Percentiles rank a stretch among this genome's conserved stretches.
Evolutionary conservation across 495 filamentous ascomycete genomes (phyloP).

Genomic region (Endocarpon pusillum): DNA sequence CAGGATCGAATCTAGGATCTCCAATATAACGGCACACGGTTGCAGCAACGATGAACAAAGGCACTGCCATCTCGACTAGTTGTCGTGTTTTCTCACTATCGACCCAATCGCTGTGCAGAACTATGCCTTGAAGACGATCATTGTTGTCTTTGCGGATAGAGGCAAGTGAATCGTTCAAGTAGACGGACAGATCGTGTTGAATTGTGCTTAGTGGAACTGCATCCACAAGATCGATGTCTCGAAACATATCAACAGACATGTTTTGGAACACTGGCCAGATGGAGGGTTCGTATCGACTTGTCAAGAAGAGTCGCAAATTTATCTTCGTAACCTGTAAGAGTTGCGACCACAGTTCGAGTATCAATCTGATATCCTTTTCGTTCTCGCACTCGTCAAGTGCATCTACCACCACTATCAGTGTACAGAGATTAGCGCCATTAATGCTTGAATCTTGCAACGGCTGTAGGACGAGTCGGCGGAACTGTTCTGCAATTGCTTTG

Average conservation of each 20-base stretch:
- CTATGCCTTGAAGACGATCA: neutral
- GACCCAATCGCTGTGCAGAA: too few relatives aligned
- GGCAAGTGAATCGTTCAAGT: slow-evolving; percentile 12
- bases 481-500: slow-evolving; percentile 28
- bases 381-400: slow-evolving; percentile 35
- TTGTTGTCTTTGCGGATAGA: slow-evolving; percentile 7
- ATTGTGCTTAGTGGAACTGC: slow-evolving; percentile 2
- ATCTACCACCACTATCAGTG: slow-evolving; percentile 28
- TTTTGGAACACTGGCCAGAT: slow-evolving; percentile 19
- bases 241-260: slow-evolving; percentile 8
- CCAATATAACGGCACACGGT: slow-evolving; percentile 16
- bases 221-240: slow-evolving; percentile 12
- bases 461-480: slow-evolving; percentile 28
- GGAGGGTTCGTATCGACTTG: slow-evolving; percentile 28
- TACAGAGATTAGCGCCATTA: slow-evolving; percentile 3
- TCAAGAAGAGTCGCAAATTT: slow-evolving; percentile 19
- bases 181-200: slow-evolving; percentile 16
- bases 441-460: slow-evolving; percentile 13
- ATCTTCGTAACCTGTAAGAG: slow-evolving; percentile 7
- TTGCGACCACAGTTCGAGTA: slow-evolving; percentile 21
- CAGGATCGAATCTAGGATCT: slow-evolving; percentile 8
- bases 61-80: slow-evolving; percentile 6
- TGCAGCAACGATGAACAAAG: slow-evolving; percentile 20
- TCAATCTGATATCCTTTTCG: slow-evolving; percentile 19
- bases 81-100: too few relatives aligned